Evolutionary conservation across 1,139 yeast genomes (phyloP), one percentile per base, ranked within the genome.

Genomic region (Meyerozyma guilliermondii): DNA sequence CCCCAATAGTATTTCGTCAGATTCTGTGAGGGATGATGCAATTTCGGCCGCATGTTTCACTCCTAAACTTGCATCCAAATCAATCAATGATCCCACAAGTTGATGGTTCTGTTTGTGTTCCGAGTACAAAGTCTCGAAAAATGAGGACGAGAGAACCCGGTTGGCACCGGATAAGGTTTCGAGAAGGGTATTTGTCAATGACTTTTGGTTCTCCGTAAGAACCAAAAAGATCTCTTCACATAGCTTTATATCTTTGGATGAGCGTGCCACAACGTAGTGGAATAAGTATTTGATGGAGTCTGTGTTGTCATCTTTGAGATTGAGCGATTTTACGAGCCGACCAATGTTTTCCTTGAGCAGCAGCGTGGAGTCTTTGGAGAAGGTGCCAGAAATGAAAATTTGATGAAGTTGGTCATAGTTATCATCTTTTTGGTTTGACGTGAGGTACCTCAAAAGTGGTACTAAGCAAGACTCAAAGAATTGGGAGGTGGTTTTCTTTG

Each of bases 11-110:
- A 45, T 43, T 5, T 50, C 45, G 8, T 50, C 43, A 0, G 46
- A 31, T 1, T 46, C 39, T 10, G 46, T 44, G 8, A 41, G 30
- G 13, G 39, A 40, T 43, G 43, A 48, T 16, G 63, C 53, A 14
- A 50, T 39, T 3, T 52, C 50, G n/a, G 66, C 50, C 22, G 78
- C 55, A 35, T 58, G 58, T 11, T 63, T 63, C 20, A 76, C 64
- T 20, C 81, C 79, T 42, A 80, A 55, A 42, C 76, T 81, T 13
- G 76, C 66, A 54, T 80, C 82, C 38, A 80, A 59, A 14, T 65
- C 65, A 33, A 80, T 55, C 9, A 80, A 59, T 38, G 71, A 62
- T 2, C 59, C 62, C 5, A 80, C 56, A 49, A 80, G 59, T 1
- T 38, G 22, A 31, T 50, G 46, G 7, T 39, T 40, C 23, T 49